These are phyloP conservation scores for Agapanthus africanus DNA, from an alignment of 106 monocot species.

Conservation along the genomic window DNA sequence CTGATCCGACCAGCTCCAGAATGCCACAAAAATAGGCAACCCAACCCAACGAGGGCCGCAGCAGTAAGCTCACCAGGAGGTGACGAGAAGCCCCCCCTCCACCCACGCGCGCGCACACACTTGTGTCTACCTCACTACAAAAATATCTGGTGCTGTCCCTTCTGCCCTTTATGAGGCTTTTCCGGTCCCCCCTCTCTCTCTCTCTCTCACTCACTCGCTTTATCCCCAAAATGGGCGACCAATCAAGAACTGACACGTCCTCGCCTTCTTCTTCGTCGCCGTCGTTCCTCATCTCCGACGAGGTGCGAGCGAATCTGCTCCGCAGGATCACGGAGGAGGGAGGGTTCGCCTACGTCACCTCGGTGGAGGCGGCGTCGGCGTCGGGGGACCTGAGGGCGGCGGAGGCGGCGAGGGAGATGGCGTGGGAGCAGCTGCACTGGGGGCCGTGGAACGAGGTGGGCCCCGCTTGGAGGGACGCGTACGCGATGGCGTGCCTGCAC, in stretches of 20 bases:
- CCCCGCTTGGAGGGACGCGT: conserved; percentile 23
- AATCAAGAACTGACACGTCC: background rate
- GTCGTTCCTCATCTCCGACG: background rate
- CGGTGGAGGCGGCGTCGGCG: conserved; percentile 9
- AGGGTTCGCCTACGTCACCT: conserved; percentile 19
- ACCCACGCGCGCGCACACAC: too few relatives aligned
- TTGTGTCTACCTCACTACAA: too few relatives aligned
- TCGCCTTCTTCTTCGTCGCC: background rate
- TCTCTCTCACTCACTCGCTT: too few relatives aligned
- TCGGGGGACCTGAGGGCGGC: conserved; percentile 15
- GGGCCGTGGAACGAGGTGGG: conserved; percentile 27
- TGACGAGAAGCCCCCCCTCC: too few relatives aligned
- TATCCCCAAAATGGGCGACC: conserved; percentile 15
- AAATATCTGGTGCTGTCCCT: too few relatives aligned
- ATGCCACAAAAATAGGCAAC: too few relatives aligned
- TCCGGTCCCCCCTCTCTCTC: too few relatives aligned
- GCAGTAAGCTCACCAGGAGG: too few relatives aligned
- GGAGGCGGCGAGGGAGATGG: conserved; percentile 31
- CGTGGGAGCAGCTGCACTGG: conserved; percentile 30
- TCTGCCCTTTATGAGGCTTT: too few relatives aligned
- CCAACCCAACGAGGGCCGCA: too few relatives aligned
- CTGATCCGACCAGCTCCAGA: too few relatives aligned
- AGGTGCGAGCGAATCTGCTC: conserved; percentile 10
- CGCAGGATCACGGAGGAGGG: conserved; percentile 19
- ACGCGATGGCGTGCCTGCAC: conserved; percentile 19